Evolutionary conservation across 176 grass and related monocot species (phyloP), one percentile per base, ranked within the genome.

Genomic region (Echinochloa phyllopogon): DNA sequence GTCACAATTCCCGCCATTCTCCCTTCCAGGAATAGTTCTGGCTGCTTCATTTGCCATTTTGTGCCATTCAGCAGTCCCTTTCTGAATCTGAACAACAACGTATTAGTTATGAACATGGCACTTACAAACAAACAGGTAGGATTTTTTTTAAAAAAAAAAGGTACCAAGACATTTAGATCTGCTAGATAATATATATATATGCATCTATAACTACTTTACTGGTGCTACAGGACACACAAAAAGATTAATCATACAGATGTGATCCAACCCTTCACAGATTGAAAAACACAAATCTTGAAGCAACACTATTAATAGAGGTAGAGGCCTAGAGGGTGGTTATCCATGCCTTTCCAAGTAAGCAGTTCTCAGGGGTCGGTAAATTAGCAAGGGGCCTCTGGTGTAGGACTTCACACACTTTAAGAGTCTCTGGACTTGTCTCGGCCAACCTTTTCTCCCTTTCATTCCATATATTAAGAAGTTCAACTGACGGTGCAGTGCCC

Each of bases 1-100:
- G 56, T 98, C 95, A 83, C 93, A 95, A 57, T 98, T 98, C 14
- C 95, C 93, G 10, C 93, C 95, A 76, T 98, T 98, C 80, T 98
- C 95, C 77, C 93, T 88, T 83, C 93, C 91, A 13, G 93, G 95
- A 84, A 95, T 93, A 48, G 93, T 98, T 78, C 93, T 91, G 79
- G 95, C 95, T 61, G 93, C 93, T 75, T 98, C 91, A 73, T 91
- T 88, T 76, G 95, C 92, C 53, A 95, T 92, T 77, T 53, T 93
- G 44, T 88, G 74, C 95, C 93, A 95, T 52, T 89, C 91, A 79
- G 79, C 25, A 62, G 85, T 88, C 47, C 82, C 91, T 87, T 93
- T 76, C 65, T 98, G 72, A 82, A 98, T 90, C 95, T 98, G 78
- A 65, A 90, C 57, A 9, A 36, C 39, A 65, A n/a, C 65, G 47